Evolutionary conservation across 1,139 yeast species (phyloP), one percentile per base, ranked within the genome.

Genomic region (Suhomyces maxii): DNA sequence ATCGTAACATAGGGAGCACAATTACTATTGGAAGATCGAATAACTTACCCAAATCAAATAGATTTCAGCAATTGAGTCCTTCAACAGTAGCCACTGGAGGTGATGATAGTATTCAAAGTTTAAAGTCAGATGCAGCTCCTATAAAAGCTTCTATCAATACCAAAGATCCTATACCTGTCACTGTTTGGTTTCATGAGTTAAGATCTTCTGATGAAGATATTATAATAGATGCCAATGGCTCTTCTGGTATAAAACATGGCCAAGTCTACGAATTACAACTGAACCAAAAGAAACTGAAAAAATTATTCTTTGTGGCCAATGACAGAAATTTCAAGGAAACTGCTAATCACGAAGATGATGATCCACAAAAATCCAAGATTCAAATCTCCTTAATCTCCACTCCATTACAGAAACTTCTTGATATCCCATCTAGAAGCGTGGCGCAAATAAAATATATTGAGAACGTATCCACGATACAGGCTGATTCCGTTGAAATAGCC

Each of bases 401-500:
- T 6, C 82, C 84, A 4, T 67, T 89, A 18, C 88, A 86, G 46
- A 69, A 76, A 8, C 59, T 79, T 2, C 60, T 91, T 52, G 90
- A 84, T 42, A 61, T 90, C 13, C 83, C 91, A 3, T 79, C 89
- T 0, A 70, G 96, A 51, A 77, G 85, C 37, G 61, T 75, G 50
- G 84, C 89, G 1, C 78, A 79, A 49, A 63, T 84, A 35, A 79
- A 75, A 47, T 61, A 69, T 18, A 72, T 79, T 34, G 40, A 50
- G 0, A 66, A 71, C 41, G 39, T 55, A 6, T 65, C 69, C 7
- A 65, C 71, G 0, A 86, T 81, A 8, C 86, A 82, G 50, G 88
- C 93, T 0, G 97, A 93, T 56, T 76, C 89, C 2, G 80, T 91
- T 6, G 99, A 93, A 59, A 70, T 95, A 6, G 84, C 82, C 59